A percentile compares a stretch with the other conserved stretches of the same genome.
Conservation (phyloP, 139 green algal species). For the Ostreobium quekettii region DNA sequence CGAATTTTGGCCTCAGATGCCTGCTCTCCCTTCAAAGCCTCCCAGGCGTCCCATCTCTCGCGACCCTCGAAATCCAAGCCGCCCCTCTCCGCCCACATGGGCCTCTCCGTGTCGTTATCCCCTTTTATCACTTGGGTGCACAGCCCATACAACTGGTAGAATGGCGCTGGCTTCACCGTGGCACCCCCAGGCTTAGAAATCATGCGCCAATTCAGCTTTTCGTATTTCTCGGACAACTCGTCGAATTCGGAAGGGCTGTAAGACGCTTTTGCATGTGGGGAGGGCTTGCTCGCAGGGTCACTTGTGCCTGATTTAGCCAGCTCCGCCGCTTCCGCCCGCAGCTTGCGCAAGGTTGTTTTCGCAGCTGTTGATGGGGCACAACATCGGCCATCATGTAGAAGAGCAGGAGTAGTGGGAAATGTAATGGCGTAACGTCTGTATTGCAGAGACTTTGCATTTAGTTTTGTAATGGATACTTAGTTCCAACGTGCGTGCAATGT, state of each 20-base stretch:
- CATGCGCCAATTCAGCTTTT: conserved; percentile 85
- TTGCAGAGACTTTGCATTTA: too few species aligned
- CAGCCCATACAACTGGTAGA: conserved; percentile 66
- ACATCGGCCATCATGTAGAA: too few species aligned
- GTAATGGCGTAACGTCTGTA: too few species aligned
- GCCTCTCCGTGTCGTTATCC: conserved; percentile 71
- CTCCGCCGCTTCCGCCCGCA: conserved; percentile 30
- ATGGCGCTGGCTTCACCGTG: conserved; percentile 69
- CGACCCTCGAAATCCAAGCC: conserved; percentile 90
- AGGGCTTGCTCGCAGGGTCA: conserved; percentile 25
- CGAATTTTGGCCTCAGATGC: conserved; percentile 52
- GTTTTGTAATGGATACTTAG: too few species aligned
- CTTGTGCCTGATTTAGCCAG: conserved; percentile 15
- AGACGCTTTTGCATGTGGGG: conserved; percentile 52
- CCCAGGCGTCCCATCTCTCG: conserved; percentile 74
- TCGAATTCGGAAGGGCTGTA: conserved; percentile 66
- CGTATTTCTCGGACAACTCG: conserved; percentile 48
- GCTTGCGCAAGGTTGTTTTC: conserved; percentile 50
- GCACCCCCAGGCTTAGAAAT: conserved; percentile 80
- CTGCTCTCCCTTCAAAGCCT: conserved; percentile 59
- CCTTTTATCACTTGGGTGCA: conserved; percentile 47
- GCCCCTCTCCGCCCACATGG: conserved; percentile 87
- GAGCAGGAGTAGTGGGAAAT: too few species aligned
- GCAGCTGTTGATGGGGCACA: conserved; percentile 46
- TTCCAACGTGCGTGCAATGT: too few species aligned